These are phyloP conservation scores for Umbelopsis sp. DNA, from an alignment of 192 early-diverging fungal species.

Conservation along the genomic window DNA sequence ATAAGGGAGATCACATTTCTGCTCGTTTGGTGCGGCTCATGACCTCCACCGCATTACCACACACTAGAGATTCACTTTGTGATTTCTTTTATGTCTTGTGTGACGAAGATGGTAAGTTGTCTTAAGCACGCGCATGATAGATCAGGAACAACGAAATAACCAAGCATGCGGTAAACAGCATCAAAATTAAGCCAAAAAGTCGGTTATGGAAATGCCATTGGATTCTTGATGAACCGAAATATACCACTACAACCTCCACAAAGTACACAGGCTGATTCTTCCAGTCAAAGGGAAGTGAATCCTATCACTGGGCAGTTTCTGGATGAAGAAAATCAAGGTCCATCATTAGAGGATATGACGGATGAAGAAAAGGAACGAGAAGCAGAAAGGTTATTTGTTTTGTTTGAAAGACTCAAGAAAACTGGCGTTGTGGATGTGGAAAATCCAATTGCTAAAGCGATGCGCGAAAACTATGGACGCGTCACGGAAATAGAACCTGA, in stretches of 20 bases:
- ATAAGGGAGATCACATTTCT: conserved; percentile 61
- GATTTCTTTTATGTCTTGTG: conserved; percentile 71
- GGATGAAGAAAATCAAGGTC: conserved; percentile 38
- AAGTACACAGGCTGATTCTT: conserved; percentile 18
- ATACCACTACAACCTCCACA: conserved; percentile 51
- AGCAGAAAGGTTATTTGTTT: conserved; percentile 87
- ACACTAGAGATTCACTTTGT: conserved; percentile 58
- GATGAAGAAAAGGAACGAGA: conserved; percentile 97
- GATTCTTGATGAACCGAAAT: conserved; percentile 80
- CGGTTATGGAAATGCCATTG: conserved; percentile 94
- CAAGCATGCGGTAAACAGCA: conserved; percentile 43
- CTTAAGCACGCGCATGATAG: background rate
- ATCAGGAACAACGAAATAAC: background rate
- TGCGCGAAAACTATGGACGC: conserved; percentile 39
- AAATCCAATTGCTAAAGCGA: conserved; percentile 67
- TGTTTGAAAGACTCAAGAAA: conserved; percentile 92
- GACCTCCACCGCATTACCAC: conserved; percentile 63
- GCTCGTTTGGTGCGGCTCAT: conserved; percentile 69
- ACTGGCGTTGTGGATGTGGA: conserved; percentile 87
- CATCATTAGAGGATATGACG: conserved; percentile 79
- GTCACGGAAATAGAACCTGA: conserved; percentile 28
- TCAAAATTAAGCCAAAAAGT: conserved; percentile 64
- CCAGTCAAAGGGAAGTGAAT: conserved; percentile 53
- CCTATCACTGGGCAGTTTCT: conserved; percentile 88
- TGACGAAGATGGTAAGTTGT: conserved; percentile 64